Evolutionary conservation across 2,329 filamentous ascomycete genomes (phyloP).

Genomic region (Neurospora sp.): DNA sequence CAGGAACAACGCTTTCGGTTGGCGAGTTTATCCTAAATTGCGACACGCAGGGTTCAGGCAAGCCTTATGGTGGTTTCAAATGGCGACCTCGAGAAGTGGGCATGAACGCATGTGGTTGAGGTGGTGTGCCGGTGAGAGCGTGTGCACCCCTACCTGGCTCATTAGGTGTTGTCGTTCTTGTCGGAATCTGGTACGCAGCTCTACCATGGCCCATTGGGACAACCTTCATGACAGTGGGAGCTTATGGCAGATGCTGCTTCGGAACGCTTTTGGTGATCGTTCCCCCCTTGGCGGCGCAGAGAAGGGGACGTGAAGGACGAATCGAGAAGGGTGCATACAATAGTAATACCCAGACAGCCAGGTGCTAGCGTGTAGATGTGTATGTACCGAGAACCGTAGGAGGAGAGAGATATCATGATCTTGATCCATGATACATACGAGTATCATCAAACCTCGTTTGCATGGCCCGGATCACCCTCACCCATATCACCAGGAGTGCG

Average conservation of each 20-base stretch:
- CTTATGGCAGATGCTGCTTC: too few relatives aligned
- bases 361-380: background rate
- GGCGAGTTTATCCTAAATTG: conserved; percentile 21
- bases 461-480: background rate
- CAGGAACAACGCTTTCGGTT: conserved; percentile 13
- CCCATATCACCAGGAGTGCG: background rate
- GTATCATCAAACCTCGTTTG: background rate
- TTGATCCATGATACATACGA: background rate
- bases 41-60: conserved; percentile 6
- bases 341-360: background rate
- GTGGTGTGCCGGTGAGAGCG: too few relatives aligned
- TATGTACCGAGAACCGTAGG: background rate
- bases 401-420: background rate
- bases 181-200: too few relatives aligned
- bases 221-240: too few relatives aligned
- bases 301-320: background rate
- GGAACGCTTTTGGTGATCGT: too few relatives aligned
- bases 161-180: too few relatives aligned
- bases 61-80: conserved; percentile 10
- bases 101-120: background rate
- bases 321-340: background rate
- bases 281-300: background rate
- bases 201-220: too few relatives aligned
- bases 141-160: too few relatives aligned
- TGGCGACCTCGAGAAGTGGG: conserved; percentile 5